Evolutionary conservation across 2,329 filamentous ascomycete genomes (phyloP), one percentile per base, ranked within the genome.

Genomic region (Chrysoporthe puriensis): DNA sequence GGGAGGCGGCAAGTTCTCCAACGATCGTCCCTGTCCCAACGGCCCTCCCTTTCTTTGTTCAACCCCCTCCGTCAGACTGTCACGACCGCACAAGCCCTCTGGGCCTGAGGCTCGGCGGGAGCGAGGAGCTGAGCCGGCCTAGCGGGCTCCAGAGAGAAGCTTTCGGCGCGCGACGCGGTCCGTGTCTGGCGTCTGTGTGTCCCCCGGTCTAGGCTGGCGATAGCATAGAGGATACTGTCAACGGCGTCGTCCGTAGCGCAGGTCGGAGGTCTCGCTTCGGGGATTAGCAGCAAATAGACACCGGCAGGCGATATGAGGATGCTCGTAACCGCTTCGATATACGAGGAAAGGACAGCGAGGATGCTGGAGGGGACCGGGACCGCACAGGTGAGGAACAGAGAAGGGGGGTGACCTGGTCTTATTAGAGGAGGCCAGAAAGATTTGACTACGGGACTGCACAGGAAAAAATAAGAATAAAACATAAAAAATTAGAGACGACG

Each of bases 141-240:
- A 57, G 54, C 18, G 54, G 54, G 54, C 16, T 57, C 8, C 54
- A n/a, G 54, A n/a, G 54, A 40, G 34, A n/a, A 40, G 32, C 54
- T 57, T 40, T 21, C 54, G 54, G 54, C 32, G 32, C 54, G 54
- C 54, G 50, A 57, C 54, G 34, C 54, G 54, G 54, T 57, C 54
- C 54, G 54, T 57, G 34, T 57, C 34, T 18, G 32, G 54, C n/a
- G 54, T 57, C 54, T 57, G 54, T 57, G 32, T 57, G 50, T 54
- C 21, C 48, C 36, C 54, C 16, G 54, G n/a, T n/a, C 54, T 57
- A 36, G 34, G 40, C n/a, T 40, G 34, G 54, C 54, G 54, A 40
- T 6, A 7, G 54, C 34, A 34, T 26, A 57, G 54, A 57, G 32
- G 40, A 57, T 26, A 57, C 13, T 32, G 54, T 57, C 34, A 57